A percentile compares a stretch with the other conserved stretches of the same genome.
phyloP scores from a whole-genome alignment of 2,329 filamentous ascomycete genomes.

The Leptographium galeiforme region DNA sequence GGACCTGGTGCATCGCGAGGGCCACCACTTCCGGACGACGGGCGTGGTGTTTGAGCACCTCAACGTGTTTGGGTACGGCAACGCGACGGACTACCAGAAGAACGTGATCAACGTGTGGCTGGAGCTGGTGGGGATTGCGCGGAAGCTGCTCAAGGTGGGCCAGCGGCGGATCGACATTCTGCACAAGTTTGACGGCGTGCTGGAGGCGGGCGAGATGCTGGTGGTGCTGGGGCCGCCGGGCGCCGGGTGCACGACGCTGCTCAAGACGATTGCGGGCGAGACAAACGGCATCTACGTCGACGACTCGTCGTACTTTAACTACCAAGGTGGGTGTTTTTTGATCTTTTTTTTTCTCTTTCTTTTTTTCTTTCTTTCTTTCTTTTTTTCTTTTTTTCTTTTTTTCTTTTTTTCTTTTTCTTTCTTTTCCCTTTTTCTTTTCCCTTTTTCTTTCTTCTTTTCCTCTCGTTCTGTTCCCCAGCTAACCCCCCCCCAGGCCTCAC shows the following conservation, averaged over 20 bases:
- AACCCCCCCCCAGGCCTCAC: conserved; percentile 29
- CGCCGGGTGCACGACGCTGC: conserved; percentile 68
- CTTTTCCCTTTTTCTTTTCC: not conserved
- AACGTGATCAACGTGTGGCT: conserved; percentile 50
- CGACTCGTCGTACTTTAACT: conserved; percentile 61
- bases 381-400: too few species aligned
- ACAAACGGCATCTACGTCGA: conserved; percentile 68
- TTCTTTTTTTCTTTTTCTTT: too few species aligned
- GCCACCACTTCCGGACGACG: conserved; percentile 42
- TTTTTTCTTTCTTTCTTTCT: too few species aligned
- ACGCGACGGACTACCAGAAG: conserved; percentile 57
- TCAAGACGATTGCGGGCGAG: conserved; percentile 76
- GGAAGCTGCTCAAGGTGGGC: conserved; percentile 37
- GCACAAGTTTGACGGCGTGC: conserved; percentile 52
- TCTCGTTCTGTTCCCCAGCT: too few species aligned
- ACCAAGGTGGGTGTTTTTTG: conserved; percentile 43
- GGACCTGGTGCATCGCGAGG: conserved; percentile 35
- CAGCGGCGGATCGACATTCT: conserved; percentile 54
- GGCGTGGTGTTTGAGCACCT: conserved; percentile 56
- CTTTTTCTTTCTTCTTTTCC: conserved; percentile 19
- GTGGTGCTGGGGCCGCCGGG: conserved; percentile 61
- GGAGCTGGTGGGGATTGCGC: conserved; percentile 27
- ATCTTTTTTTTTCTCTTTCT: conserved; percentile 11
- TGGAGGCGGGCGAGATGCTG: conserved; percentile 60
- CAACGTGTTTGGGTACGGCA: conserved; percentile 55